phyloP scores from a whole-genome alignment of 2,329 filamentous ascomycete species.

The Diaporthe citriasiana region DNA sequence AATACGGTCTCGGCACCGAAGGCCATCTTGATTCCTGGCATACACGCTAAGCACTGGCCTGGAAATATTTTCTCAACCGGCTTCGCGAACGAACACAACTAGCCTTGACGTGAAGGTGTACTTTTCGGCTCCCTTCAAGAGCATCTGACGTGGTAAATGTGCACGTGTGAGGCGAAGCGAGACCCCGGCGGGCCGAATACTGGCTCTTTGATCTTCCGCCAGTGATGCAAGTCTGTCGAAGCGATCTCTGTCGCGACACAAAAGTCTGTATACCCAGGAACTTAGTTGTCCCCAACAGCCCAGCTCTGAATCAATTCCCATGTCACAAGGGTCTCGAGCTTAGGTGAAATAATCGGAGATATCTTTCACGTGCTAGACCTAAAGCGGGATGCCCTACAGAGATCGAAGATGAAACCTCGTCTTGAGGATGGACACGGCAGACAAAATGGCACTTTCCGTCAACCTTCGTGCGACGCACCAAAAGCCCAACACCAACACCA shows the following conservation, averaged over 20 bases:
- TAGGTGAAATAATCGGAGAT: slow-evolving; percentile 4
- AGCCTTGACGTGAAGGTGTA: neutral
- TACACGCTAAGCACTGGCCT: slow-evolving; percentile 22
- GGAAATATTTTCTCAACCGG: neutral
- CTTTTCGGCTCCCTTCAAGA: neutral
- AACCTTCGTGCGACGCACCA: slow-evolving; percentile 9
- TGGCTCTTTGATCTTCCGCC: slow-evolving; percentile 19
- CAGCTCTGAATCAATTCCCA: neutral
- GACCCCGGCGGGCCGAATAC: neutral
- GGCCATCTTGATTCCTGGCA: neutral
- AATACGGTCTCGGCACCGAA: slow-evolving; percentile 16
- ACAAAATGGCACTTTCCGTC: slow-evolving; percentile 30
- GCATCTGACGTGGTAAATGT: neutral
- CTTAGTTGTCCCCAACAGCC: neutral
- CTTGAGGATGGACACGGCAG: slow-evolving; percentile 25
- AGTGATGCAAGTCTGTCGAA: neutral
- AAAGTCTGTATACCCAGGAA: slow-evolving; percentile 2
- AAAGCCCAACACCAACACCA: neutral
- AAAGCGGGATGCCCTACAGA: slow-evolving; percentile 17
- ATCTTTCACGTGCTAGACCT: neutral
- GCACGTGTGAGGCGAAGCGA: slow-evolving; percentile 14
- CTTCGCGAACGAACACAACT: neutral
- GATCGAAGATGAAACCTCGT: slow-evolving; percentile 12
- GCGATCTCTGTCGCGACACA: slow-evolving; percentile 4
- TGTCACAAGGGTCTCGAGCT: neutral